These are phyloP conservation scores for Aspergillus affinis DNA, from an alignment of 495 filamentous ascomycete species.

Conservation along the genomic window DNA sequence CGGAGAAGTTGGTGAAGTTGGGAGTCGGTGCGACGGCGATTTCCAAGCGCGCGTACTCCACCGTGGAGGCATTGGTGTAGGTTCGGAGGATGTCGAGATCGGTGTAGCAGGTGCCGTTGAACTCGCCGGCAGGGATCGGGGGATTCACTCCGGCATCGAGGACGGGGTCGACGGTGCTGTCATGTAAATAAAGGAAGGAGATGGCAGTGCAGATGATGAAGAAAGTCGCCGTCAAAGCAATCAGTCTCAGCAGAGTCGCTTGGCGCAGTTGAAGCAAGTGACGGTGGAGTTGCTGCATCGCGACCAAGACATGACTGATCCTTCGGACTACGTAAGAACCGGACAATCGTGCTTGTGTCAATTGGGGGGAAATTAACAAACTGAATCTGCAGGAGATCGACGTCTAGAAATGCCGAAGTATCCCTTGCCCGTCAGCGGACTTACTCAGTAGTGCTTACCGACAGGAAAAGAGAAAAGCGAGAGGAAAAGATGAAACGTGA, in stretches of 20 bases:
- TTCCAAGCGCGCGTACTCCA: constrained; percentile 22
- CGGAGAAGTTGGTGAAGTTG: constrained; percentile 19
- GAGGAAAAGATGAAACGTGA: background rate
- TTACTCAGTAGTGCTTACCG: background rate
- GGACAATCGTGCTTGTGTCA: background rate
- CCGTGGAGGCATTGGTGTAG: constrained; percentile 9
- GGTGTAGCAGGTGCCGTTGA: constrained; percentile 15
- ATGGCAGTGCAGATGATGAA: constrained; percentile 1
- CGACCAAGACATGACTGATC: constrained; percentile 3
- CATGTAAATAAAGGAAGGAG: background rate
- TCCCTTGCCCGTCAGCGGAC: too few relatives aligned
- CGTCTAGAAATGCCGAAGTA: too few relatives aligned
- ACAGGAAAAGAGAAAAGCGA: background rate
- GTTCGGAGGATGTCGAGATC: constrained; percentile 21
- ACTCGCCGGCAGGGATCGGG: background rate
- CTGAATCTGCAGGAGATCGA: background rate
- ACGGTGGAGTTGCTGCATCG: constrained; percentile 6
- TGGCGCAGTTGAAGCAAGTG: constrained; percentile 8
- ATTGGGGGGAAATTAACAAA: background rate
- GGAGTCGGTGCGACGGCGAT: constrained; percentile 19
- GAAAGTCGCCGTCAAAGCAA: background rate
- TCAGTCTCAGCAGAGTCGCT: constrained; percentile 1
- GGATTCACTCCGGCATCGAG: background rate
- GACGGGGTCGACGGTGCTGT: background rate
- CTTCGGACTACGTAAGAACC: background rate